Evolutionary conservation across 2,329 filamentous ascomycete species (phyloP).

Genomic region (Colletotrichum higginsianum): DNA sequence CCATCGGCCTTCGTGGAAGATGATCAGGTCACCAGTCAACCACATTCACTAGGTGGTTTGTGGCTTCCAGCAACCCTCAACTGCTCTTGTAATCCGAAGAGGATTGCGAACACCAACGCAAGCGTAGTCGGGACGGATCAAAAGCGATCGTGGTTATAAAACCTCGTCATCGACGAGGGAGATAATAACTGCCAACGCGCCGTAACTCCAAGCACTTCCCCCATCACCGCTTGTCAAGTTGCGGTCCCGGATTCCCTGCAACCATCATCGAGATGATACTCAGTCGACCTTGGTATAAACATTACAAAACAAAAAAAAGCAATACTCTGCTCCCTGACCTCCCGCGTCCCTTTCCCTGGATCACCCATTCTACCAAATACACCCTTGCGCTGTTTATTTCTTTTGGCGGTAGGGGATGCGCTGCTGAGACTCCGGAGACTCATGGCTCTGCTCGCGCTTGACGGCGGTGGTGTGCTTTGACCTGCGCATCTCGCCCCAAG

Average conservation of each 20-base stretch:
- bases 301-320: not conserved
- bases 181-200: slow-evolving; percentile 1
- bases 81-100: not conserved
- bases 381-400: slow-evolving; percentile 7
- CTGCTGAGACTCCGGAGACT: slow-evolving; percentile 34
- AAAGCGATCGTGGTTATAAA: not conserved
- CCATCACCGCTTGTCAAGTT: not conserved
- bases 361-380: not conserved
- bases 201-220: slow-evolving; percentile 3
- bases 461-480: slow-evolving; percentile 16
- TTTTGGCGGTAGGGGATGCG: slow-evolving; percentile 40
- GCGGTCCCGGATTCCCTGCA: not conserved
- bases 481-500: slow-evolving; percentile 32
- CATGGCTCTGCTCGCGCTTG: slow-evolving; percentile 40
- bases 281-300: not conserved
- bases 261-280: not conserved
- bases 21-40: not conserved
- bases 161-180: not conserved
- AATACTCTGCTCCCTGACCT: not conserved
- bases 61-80: not conserved
- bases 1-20: no score
- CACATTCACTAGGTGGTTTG: not conserved
- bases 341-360: not conserved
- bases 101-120: not conserved
- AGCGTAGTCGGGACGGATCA: not conserved